Percentiles rank a stretch among this genome's conserved stretches.
Evolutionary conservation across 208 protist species (phyloP).

Genomic region (Crithidia acanthocephali): DNA sequence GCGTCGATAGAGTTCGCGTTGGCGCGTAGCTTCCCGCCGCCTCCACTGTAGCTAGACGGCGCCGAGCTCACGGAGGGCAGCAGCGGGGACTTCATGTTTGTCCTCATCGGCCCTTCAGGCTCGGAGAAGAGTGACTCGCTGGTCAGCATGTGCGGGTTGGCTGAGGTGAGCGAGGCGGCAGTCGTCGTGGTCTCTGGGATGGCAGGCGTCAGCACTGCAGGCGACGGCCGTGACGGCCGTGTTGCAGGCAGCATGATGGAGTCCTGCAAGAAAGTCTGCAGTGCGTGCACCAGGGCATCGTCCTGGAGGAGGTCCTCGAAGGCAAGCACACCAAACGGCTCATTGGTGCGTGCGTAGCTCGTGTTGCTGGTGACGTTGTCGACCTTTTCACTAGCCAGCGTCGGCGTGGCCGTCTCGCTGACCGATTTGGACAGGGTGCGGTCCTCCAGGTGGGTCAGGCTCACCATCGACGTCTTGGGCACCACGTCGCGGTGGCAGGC

Average conservation of each 20-base stretch:
- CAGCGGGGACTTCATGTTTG: conserved; percentile 5
- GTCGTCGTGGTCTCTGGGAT: background rate
- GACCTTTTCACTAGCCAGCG: background rate
- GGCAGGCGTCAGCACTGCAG: background rate
- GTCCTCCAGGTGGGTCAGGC: conserved; percentile 11
- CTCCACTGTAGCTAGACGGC: background rate
- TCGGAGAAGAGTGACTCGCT: conserved; percentile 1
- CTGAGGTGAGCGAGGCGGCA: background rate
- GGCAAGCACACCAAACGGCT: conserved; percentile 7
- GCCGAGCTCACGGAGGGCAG: background rate
- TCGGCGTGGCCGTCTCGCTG: conserved; percentile 6
- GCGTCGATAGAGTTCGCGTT: background rate
- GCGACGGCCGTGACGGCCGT: conserved; percentile 12
- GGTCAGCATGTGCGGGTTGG: background rate
- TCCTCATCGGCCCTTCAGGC: background rate
- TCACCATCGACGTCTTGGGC: conserved; percentile 24
- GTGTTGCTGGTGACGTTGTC: background rate
- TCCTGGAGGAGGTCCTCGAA: conserved; percentile 36
- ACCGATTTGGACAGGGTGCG: background rate
- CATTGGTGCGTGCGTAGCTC: background rate
- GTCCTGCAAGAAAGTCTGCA: conserved; percentile 28
- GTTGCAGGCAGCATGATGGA: conserved; percentile 30
- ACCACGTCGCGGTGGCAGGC: conserved; percentile 27
- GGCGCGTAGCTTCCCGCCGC: no score
- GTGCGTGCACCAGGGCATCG: conserved; percentile 21